Base-by-base conservation (phyloP, 306 rosid species). In the Crotalaria pallida region DNA sequence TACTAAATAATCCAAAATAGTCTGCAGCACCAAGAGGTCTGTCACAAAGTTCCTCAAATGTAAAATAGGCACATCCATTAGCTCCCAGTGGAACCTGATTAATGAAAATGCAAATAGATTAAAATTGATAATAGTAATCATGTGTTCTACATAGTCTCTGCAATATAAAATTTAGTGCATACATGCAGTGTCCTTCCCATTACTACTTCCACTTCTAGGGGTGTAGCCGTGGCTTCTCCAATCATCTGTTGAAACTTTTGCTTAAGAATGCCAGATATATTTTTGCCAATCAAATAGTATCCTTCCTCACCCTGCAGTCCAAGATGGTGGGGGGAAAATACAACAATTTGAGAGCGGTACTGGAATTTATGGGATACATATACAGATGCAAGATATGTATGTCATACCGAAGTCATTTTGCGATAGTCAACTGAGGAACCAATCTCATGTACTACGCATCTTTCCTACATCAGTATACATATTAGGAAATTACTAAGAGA, bases 21-120 rank as follows among this genome's bases (percentile, higher is more conserved):
- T 94, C 98, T 29, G 98, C 98, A 50, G 98, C 95, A 40, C 97
- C 98, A 59, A 94, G 85, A 48, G 98, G 98, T 48, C 73, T 84
- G 72, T 94, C 94, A 52, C 98, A 94, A 52, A 94, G 98, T 51
- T 90, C 96, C 76, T 94, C 92, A 38, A 94, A 90, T 47, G 89
- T 47, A 80, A 94, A 94, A 77, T 82, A 88, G 18, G 97, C 97
- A 58, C 93, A 87, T 81, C 98, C 96, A 58, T 88, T 84, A 51
- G 96, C 97, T 82, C 92, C 97, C 33, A 86, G 56, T 15, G 92
- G 91, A 75, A 94, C 92, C 98, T 94, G 65, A 79, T 24, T 11
- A 49, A 58, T 38, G 78, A 51, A 63, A 56, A 65, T 44, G 29
- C 65, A 66, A 34, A 43, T n/a, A 59, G 51, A 41, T 56, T 34